Conservation (phyloP, 228 moss, liverwort and hornwort genomes). For the Sphagnum magellanicum region DNA sequence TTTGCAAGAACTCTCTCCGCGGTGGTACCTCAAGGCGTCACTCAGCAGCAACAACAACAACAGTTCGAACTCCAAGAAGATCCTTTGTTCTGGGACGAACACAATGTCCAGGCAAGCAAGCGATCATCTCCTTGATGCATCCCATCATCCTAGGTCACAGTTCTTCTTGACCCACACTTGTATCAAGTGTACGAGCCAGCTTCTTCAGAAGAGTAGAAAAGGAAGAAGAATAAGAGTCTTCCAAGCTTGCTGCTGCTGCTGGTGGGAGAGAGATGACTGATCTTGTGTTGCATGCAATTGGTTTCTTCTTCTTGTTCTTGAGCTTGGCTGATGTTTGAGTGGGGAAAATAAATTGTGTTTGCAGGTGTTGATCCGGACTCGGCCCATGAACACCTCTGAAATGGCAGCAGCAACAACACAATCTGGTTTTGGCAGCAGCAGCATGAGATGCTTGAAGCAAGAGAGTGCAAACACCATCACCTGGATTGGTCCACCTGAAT, state of each 20-base stretch:
- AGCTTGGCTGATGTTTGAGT: not conserved
- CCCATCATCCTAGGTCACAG: too few relatives aligned
- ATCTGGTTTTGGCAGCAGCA: slow-evolving; percentile 17
- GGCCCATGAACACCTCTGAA: slow-evolving; percentile 60
- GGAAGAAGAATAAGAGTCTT: too few relatives aligned
- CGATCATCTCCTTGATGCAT: too few relatives aligned
- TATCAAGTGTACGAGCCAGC: too few relatives aligned
- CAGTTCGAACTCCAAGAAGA: slow-evolving; percentile 79
- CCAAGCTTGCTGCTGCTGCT: too few relatives aligned
- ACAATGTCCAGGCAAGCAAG: slow-evolving; percentile 72
- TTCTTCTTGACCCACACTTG: too few relatives aligned
- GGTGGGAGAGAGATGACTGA: not conserved
- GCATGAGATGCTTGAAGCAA: slow-evolving; percentile 54
- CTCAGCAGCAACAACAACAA: slow-evolving; percentile 22
- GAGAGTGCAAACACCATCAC: slow-evolving; percentile 73
- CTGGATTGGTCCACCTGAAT: slow-evolving; percentile 87
- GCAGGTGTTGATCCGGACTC: slow-evolving; percentile 78
- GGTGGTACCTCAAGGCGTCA: not conserved
- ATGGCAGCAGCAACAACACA: slow-evolving; percentile 16
- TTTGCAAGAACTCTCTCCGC: too few relatives aligned
- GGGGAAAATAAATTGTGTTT: not conserved
- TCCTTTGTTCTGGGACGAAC: slow-evolving; percentile 80
- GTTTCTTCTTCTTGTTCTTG: not conserved
- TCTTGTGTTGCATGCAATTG: not conserved
- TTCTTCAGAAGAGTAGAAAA: too few relatives aligned